phyloP scores from a whole-genome alignment of 2,329 filamentous ascomycete genomes.

The Aspergillus pseudotamarii region DNA sequence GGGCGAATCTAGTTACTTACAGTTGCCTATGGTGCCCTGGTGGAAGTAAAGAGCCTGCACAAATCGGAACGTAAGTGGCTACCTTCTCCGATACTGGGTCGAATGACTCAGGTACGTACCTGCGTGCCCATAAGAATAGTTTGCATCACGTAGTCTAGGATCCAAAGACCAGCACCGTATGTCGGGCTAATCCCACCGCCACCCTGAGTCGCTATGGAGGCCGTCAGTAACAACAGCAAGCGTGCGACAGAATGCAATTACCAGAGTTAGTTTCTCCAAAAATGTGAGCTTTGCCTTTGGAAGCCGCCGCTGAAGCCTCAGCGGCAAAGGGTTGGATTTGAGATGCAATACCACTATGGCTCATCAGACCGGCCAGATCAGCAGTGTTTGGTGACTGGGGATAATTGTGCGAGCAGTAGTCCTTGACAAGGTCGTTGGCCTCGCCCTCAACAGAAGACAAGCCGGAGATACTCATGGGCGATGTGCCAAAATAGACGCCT shows the following conservation, averaged over 20 bases:
- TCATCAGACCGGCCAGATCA: constrained; percentile 48
- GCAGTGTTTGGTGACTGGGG: constrained; percentile 45
- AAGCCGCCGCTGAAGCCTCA: constrained; percentile 45
- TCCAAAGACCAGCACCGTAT: constrained; percentile 55
- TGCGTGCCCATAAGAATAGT: constrained; percentile 33
- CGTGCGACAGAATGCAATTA: constrained; percentile 18
- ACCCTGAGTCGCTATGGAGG: constrained; percentile 37
- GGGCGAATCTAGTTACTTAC: constrained; percentile 29
- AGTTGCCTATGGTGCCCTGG: constrained; percentile 55
- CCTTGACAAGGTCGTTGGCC: constrained; percentile 43
- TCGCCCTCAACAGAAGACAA: constrained; percentile 42
- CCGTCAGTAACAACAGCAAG: neutral
- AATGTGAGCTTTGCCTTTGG: constrained; percentile 48
- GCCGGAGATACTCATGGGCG: constrained; percentile 39
- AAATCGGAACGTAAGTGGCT: neutral
- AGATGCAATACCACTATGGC: constrained; percentile 45
- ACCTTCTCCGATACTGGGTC: no score
- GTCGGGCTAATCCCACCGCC: constrained; percentile 48
- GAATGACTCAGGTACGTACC: neutral
- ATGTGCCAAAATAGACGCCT: constrained; percentile 39
- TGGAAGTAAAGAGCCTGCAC: constrained; percentile 51
- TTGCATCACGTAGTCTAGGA: constrained; percentile 51
- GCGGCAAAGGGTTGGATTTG: constrained; percentile 45
- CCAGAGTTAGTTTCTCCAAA: constrained; percentile 57
- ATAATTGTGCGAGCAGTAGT: constrained; percentile 55